Conservation (phyloP, 169 alveolate species). For the Plasmodium vinckei region DNA sequence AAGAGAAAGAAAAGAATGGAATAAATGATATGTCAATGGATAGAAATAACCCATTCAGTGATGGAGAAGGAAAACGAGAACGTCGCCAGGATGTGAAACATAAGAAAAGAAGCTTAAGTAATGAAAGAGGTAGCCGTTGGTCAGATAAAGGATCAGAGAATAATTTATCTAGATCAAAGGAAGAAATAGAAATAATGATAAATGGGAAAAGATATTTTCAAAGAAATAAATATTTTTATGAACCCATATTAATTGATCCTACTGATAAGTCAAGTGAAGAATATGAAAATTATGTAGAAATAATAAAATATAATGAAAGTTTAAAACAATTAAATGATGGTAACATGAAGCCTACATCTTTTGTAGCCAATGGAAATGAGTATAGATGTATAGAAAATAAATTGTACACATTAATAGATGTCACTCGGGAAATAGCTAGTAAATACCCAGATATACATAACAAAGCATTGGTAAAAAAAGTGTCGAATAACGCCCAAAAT, state of each 20-base stretch:
- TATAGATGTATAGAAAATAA: conserved; percentile 52
- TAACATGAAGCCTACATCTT: conserved; percentile 46
- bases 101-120: conserved; percentile 2
- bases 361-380: conserved; percentile 74
- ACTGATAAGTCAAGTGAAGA: conserved; percentile 55
- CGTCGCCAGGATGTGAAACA: not conserved
- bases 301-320: conserved; percentile 43
- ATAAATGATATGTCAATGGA: not conserved
- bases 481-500: not conserved
- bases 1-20: not conserved
- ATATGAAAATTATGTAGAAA: conserved; percentile 75
- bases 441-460: conserved; percentile 49
- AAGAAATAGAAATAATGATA: conserved; percentile 50
- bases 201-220: conserved; percentile 70
- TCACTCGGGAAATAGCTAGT: conserved; percentile 51
- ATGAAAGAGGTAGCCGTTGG: not conserved
- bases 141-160: not conserved
- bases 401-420: conserved; percentile 66
- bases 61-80: not conserved
- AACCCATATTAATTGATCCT: conserved; percentile 66
- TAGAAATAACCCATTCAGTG: not conserved
- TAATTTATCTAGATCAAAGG: conserved; percentile 16
- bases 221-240: conserved; percentile 77
- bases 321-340: conserved; percentile 34
- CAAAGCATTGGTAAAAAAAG: not conserved